phyloP scores from a whole-genome alignment of 1,284 basidiomycete genomes.

The Ceratorhiza oryzae-sativae region DNA sequence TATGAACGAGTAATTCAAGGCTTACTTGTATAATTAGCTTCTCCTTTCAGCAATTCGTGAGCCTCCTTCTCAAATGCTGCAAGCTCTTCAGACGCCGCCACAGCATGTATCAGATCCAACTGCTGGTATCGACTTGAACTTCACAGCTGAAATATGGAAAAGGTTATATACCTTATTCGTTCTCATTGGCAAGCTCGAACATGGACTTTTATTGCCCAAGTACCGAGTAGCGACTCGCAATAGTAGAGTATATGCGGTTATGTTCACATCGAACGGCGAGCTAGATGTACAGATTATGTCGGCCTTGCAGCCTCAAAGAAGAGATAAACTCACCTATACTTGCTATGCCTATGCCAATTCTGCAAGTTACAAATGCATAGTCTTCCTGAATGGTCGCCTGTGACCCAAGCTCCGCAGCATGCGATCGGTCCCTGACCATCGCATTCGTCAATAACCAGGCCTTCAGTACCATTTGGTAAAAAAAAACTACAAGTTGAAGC shows the following conservation, averaged over 20 bases:
- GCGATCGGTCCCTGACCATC: conserved; percentile 65
- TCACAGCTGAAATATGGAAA: background rate
- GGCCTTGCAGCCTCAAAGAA: background rate
- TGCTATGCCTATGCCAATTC: conserved; percentile 77
- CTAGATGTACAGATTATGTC: background rate
- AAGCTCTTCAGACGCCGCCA: conserved; percentile 62
- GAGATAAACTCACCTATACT: conserved; percentile 61
- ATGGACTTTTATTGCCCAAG: conserved; percentile 78
- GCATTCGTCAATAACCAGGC: background rate
- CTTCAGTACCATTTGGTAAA: background rate
- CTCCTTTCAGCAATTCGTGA: conserved; percentile 61
- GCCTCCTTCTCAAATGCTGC: conserved; percentile 69
- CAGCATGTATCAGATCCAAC: conserved; percentile 70
- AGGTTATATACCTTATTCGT: conserved; percentile 66
- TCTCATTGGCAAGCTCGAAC: conserved; percentile 68
- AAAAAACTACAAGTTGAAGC: conserved; percentile 66
- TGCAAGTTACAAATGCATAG: conserved; percentile 73
- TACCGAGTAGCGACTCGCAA: conserved; percentile 73
- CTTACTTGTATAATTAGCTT: conserved; percentile 63
- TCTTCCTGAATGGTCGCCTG: conserved; percentile 85
- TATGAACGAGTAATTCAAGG: background rate
- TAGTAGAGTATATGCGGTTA: conserved; percentile 73
- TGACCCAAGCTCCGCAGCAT: conserved; percentile 85
- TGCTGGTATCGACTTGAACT: conserved; percentile 52
- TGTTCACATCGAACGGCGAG: conserved; percentile 62